Conservation (phyloP, 306 rosid genomes). For the Heteromeles arbutifolia region DNA sequence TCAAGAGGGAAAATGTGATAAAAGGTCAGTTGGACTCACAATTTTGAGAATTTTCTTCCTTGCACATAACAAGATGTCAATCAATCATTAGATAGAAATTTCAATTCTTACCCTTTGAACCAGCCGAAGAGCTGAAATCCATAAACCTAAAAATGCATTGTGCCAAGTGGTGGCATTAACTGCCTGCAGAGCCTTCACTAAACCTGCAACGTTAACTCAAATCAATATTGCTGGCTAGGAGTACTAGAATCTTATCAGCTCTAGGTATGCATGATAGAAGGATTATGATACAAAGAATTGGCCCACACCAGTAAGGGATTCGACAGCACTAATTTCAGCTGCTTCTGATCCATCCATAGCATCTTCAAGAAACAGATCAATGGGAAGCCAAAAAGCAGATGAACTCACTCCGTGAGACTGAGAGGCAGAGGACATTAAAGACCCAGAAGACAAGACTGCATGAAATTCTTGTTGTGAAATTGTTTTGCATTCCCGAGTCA, state of each 20-base stretch:
- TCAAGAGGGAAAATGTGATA: not conserved
- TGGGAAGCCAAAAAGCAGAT: conserved; percentile 83
- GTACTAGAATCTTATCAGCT: conserved; percentile 1
- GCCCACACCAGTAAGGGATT: conserved; percentile 56
- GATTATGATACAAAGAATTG: conserved; percentile 1
- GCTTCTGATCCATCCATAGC: conserved; percentile 70
- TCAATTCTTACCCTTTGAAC: conserved; percentile 77
- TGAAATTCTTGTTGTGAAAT: conserved; percentile 41
- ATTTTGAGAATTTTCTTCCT: not conserved
- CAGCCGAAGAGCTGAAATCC: conserved; percentile 83
- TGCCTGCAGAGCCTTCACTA: conserved; percentile 70
- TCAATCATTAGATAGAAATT: not conserved
- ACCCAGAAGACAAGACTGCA: conserved; percentile 45
- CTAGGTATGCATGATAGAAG: not conserved
- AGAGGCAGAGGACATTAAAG: conserved; percentile 39
- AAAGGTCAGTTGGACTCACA: not conserved
- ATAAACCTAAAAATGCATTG: conserved; percentile 71
- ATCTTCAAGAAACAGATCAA: conserved; percentile 85
- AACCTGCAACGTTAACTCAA: conserved; percentile 50
- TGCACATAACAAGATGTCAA: not conserved
- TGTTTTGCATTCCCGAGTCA: conserved; percentile 43
- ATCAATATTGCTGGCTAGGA: conserved; percentile 16
- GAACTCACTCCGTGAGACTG: conserved; percentile 57
- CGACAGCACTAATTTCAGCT: conserved; percentile 59
- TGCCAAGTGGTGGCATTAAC: conserved; percentile 74